Evolutionary conservation across 1,284 basidiomycete genomes (phyloP), one percentile per base, ranked within the genome.

Genomic region (Boletus hoseneyae): DNA sequence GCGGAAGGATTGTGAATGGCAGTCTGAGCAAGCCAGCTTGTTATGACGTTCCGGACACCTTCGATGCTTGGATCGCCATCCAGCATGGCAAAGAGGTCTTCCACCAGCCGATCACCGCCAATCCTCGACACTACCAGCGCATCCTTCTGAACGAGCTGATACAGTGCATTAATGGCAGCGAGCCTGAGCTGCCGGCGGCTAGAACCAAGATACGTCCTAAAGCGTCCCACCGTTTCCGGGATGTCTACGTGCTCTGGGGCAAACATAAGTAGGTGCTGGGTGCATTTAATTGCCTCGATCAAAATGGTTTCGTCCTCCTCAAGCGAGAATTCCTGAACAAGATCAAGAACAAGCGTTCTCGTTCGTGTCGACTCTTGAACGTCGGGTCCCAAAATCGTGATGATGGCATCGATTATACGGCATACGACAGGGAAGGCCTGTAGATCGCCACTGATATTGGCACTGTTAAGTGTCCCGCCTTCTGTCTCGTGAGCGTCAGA

Each of bases 251-350:
- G 80, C 50, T 90, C 81, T 0, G 93, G 85, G 0, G 93, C 88
- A 60, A 99, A 98, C 83, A 99, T 94, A 29, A 97, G 79, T 72
- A 98, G 89, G 66, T 98, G 95, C 64, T 99, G 96, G 16, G 93
- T 86, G 64, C 94, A 96, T 68, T 90, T 91, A 70, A 97, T 94
- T 1, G 94, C 93, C 66, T 99, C 94, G 0, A 97, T 90, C 23
- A 87, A 79, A 45, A 96, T 85, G 0, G 88, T 87, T 59, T 96
- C 91, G 59, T 97, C 93, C 3, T 83, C 80, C 63, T 99, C 95
- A 35, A 79, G 71, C 3, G 85, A 85, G 61, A 98, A 91, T 62
- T 95, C 89, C 54, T 85, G 80, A 1, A 98, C 86, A 8, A 99
- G 79, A 58, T 91, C 84, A 47, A 96, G 80, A 16, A 97, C 80